phyloP scores from a whole-genome alignment of 306 rosid genomes.

The Fragaria nilgerrensis region DNA sequence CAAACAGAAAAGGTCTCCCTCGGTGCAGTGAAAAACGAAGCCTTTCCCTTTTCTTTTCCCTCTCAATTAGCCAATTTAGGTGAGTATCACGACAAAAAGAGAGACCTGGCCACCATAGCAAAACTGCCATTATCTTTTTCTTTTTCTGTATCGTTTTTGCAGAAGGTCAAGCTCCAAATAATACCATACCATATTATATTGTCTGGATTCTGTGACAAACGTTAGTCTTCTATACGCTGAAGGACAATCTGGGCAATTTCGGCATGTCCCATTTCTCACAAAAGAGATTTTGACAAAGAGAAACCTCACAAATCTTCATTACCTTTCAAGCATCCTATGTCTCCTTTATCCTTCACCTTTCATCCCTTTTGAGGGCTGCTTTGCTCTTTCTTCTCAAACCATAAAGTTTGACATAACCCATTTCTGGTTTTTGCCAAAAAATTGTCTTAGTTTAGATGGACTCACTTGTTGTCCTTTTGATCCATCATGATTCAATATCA shows the following conservation, averaged over 20 bases:
- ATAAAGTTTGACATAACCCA: slow-evolving; percentile 30
- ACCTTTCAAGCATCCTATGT: slow-evolving; percentile 87
- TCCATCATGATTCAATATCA: slow-evolving; percentile 8
- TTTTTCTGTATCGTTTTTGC: slow-evolving; percentile 40
- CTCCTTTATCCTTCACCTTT: slow-evolving; percentile 63
- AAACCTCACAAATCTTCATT: slow-evolving; percentile 68
- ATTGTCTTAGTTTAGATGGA: slow-evolving; percentile 4
- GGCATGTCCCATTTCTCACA: slow-evolving; percentile 22
- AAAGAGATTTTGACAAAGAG: slow-evolving; percentile 69
- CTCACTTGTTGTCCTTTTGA: neutral
- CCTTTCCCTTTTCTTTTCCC: slow-evolving; percentile 22
- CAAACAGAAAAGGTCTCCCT: slow-evolving; percentile 7
- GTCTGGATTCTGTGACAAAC: slow-evolving; percentile 89
- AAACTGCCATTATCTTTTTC: slow-evolving; percentile 38
- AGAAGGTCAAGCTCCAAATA: slow-evolving; percentile 48
- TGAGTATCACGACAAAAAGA: slow-evolving; percentile 58
- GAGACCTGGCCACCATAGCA: slow-evolving; percentile 42
- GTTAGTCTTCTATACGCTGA: slow-evolving; percentile 56
- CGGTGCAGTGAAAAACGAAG: slow-evolving; percentile 32
- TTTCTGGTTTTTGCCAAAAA: slow-evolving; percentile 13
- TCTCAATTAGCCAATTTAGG: slow-evolving; percentile 27
- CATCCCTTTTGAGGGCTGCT: slow-evolving; percentile 82
- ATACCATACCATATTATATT: slow-evolving; percentile 28
- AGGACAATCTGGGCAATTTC: slow-evolving; percentile 80
- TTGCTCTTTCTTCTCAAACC: slow-evolving; percentile 11